Evolutionary conservation across 768 basidiomycete species (phyloP).

Genomic region (Kwoniella bestiolae): DNA sequence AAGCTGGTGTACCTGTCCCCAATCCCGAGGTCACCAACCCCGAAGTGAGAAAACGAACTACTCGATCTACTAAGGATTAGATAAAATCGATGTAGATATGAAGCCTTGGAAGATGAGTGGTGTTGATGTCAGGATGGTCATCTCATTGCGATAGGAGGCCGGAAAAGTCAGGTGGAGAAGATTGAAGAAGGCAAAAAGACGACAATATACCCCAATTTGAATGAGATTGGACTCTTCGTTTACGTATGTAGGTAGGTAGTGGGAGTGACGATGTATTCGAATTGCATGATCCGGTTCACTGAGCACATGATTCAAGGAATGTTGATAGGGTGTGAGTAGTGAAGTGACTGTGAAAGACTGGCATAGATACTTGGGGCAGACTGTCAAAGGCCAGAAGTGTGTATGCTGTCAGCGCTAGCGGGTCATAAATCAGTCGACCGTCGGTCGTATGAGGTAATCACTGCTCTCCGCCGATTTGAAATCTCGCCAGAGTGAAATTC

Average conservation of each 20-base stretch:
- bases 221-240: background rate
- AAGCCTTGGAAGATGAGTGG: background rate
- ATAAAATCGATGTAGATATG: background rate
- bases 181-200: background rate
- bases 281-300: background rate
- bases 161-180: background rate
- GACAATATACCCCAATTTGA: background rate
- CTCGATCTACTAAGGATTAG: constrained; percentile 39
- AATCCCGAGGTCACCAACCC: constrained; percentile 13
- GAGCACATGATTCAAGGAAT: too few relatives aligned
- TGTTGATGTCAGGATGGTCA: background rate
- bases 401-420: too few relatives aligned
- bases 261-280: background rate
- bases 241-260: background rate
- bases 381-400: too few relatives aligned
- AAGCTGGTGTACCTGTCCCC: constrained; percentile 41
- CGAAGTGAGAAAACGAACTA: constrained; percentile 40
- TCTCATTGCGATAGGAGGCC: too few relatives aligned
- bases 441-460: too few relatives aligned
- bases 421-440: too few relatives aligned
- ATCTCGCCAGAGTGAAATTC: too few relatives aligned
- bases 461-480: too few relatives aligned
- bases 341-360: too few relatives aligned
- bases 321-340: too few relatives aligned
- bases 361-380: too few relatives aligned